Conservation (phyloP, 805 yeast genomes). For the Sugiyamaella lignohabitans region DNA sequence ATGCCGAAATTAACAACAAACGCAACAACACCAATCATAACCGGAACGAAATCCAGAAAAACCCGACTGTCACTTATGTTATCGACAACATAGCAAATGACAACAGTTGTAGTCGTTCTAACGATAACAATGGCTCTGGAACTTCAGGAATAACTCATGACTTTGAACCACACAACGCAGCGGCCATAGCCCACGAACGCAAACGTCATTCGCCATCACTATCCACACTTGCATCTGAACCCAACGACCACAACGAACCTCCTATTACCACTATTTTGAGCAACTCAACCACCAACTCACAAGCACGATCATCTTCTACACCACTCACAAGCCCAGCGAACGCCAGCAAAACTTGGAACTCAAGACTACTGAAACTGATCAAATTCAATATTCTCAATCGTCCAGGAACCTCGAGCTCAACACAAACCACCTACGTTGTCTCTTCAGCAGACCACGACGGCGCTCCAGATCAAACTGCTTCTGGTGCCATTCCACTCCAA, state of each 20-base stretch:
- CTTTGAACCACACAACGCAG: not conserved
- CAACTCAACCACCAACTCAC: not conserved
- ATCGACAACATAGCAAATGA: no score
- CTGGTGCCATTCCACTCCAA: not conserved
- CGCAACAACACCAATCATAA: no score
- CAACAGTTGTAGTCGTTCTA: no score
- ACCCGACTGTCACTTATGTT: no score
- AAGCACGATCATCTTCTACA: not conserved
- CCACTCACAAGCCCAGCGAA: no score
- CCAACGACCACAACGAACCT: not conserved
- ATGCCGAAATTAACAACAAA: no score
- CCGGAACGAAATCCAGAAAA: no score
- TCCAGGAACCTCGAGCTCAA: constrained; percentile 14
- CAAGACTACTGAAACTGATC: not conserved
- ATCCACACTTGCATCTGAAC: no score
- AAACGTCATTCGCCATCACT: not conserved
- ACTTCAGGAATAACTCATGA: not conserved
- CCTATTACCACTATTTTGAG: no score
- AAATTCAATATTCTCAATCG: constrained; percentile 4
- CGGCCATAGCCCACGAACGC: not conserved
- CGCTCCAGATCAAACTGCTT: not conserved
- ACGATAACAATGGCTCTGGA: no score
- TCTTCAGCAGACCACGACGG: not conserved
- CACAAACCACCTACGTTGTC: constrained; percentile 13
- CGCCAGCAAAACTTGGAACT: not conserved